phyloP scores from a whole-genome alignment of 306 rosid genomes.

The Gleditsia sinensis region DNA sequence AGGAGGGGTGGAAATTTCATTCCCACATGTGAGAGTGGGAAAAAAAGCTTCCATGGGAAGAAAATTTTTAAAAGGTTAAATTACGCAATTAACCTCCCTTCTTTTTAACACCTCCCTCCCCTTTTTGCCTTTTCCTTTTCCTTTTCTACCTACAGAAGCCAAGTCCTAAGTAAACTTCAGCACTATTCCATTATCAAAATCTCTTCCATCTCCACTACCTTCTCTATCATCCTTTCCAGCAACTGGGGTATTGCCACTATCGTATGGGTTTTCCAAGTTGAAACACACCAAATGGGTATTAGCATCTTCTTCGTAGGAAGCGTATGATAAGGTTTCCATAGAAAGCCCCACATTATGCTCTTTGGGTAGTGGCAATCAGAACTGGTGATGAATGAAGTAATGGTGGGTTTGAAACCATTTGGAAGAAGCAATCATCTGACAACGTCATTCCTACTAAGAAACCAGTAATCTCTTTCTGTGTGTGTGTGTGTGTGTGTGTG shows the following conservation, averaged over 20 bases:
- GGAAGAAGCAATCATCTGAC: slow-evolving; percentile 35
- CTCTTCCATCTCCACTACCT: slow-evolving; percentile 44
- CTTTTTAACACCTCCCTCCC: no score
- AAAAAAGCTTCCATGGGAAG: no score
- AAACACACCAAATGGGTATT: no score
- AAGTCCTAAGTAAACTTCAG: slow-evolving; percentile 50
- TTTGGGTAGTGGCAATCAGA: slow-evolving; percentile 21
- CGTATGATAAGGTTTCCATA: slow-evolving; percentile 20
- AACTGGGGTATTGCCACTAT: slow-evolving; percentile 25
- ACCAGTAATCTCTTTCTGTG: no score
- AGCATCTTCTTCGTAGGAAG: slow-evolving; percentile 23
- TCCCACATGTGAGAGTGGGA: no score
- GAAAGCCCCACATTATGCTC: slow-evolving; percentile 35
- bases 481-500: no score
- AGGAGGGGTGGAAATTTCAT: no score
- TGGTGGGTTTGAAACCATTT: slow-evolving; percentile 20
- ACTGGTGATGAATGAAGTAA: not conserved
- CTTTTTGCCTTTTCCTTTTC: slow-evolving; percentile 45
- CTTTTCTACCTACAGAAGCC: slow-evolving; percentile 45
- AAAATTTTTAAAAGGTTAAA: no score
- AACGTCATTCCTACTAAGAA: not conserved
- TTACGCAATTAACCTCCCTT: no score
- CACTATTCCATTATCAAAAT: slow-evolving; percentile 44
- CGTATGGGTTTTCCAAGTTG: slow-evolving; percentile 37
- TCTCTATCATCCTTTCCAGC: slow-evolving; percentile 45